These are phyloP conservation scores for Ophiognomonia clavigignenti-juglandacearum DNA, from an alignment of 2,329 filamentous ascomycete species.

Conservation along the genomic window DNA sequence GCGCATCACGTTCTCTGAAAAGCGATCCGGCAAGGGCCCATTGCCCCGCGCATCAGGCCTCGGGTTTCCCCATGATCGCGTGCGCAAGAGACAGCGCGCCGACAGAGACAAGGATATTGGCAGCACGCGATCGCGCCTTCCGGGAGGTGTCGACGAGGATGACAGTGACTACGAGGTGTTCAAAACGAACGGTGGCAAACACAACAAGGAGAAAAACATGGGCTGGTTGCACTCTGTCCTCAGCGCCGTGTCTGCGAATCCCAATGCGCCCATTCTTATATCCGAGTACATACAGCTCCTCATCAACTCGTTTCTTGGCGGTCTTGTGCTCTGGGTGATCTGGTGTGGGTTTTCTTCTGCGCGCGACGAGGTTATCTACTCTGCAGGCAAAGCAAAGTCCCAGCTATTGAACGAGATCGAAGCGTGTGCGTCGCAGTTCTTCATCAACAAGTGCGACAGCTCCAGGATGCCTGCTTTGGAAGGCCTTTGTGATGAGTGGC, in stretches of 20 bases:
- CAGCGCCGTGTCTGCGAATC: constrained; percentile 50
- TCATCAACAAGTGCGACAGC: constrained; percentile 68
- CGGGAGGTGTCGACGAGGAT: constrained; percentile 43
- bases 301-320: constrained; percentile 60
- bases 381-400: constrained; percentile 62
- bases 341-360: constrained; percentile 67
- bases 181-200: constrained; percentile 22
- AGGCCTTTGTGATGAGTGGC: constrained; percentile 72
- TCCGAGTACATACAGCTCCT: constrained; percentile 55
- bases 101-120: constrained; percentile 48
- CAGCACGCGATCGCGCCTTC: constrained; percentile 41
- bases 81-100: constrained; percentile 51
- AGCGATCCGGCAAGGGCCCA: constrained; percentile 58
- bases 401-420: constrained; percentile 69
- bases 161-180: constrained; percentile 35
- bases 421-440: constrained; percentile 68
- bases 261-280: constrained; percentile 53
- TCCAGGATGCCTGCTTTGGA: constrained; percentile 68
- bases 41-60: constrained; percentile 45
- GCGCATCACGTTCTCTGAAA: constrained; percentile 19
- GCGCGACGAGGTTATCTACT: constrained; percentile 68
- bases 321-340: constrained; percentile 57
- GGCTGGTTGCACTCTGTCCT: constrained; percentile 41
- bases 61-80: constrained; percentile 36
- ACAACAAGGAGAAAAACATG: constrained; percentile 21